phyloP scores from a whole-genome alignment of 768 basidiomycete species.

The Boletus rufocinnamomeus region DNA sequence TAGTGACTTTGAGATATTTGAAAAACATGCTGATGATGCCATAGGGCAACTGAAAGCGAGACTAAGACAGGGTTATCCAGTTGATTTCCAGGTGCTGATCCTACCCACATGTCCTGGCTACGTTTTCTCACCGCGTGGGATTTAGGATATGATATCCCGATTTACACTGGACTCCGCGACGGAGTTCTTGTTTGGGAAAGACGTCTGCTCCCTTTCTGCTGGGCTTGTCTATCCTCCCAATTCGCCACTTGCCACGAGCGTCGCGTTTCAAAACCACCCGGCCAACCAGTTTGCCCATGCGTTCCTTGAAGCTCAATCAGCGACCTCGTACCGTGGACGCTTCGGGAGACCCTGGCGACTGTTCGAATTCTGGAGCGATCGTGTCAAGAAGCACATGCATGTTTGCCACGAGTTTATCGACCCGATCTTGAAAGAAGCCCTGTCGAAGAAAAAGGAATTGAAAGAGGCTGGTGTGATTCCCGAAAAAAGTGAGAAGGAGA shows the following conservation, averaged over 20 bases:
- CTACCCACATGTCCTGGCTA: neutral
- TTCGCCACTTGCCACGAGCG: constrained; percentile 13
- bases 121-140: neutral
- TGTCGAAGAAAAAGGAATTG: constrained; percentile 39
- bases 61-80: constrained; percentile 46
- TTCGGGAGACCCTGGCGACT: constrained; percentile 53
- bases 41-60: constrained; percentile 46
- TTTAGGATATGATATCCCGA: constrained; percentile 51
- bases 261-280: constrained; percentile 29
- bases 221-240: constrained; percentile 49
- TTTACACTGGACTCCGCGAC: constrained; percentile 64
- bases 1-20: constrained; percentile 56
- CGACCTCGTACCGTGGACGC: constrained; percentile 41
- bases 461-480: constrained; percentile 24
- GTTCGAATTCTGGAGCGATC: constrained; percentile 53
- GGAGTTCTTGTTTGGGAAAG: constrained; percentile 55
- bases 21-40: constrained; percentile 49
- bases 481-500: constrained; percentile 10
- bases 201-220: constrained; percentile 48
- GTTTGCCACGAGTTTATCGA: constrained; percentile 54
- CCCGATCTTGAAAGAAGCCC: constrained; percentile 51
- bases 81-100: constrained; percentile 55
- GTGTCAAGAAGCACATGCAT: constrained; percentile 44
- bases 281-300: constrained; percentile 49
- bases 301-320: constrained; percentile 50